phyloP scores from a whole-genome alignment of 768 basidiomycete species.

The Boletus coccyginus region DNA sequence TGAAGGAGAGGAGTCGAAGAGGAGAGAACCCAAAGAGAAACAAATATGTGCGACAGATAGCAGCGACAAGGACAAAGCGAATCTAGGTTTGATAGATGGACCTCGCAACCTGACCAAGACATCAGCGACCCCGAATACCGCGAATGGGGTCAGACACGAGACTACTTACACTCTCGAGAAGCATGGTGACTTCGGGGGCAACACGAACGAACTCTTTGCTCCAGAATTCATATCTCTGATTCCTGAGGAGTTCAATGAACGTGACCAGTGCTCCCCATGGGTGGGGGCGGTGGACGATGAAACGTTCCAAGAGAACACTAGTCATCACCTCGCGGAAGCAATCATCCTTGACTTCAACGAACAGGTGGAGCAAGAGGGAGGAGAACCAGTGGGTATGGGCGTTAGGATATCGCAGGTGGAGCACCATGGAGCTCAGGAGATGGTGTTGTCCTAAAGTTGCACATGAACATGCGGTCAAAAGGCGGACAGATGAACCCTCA shows the following conservation, averaged over 20 bases:
- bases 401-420: conserved; percentile 96
- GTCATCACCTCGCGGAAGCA: conserved; percentile 81
- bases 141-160: neutral
- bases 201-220: conserved; percentile 82
- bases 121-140: neutral
- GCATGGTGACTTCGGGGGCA: conserved; percentile 80
- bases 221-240: conserved; percentile 90
- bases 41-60: conserved; percentile 82
- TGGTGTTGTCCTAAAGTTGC: conserved; percentile 81
- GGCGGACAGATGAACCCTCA: conserved; percentile 32
- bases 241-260: conserved; percentile 90
- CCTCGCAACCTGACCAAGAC: conserved; percentile 59
- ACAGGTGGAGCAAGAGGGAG: conserved; percentile 84
- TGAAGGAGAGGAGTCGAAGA: conserved; percentile 1
- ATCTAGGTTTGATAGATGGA: conserved; percentile 78
- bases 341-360: conserved; percentile 74
- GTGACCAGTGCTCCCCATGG: conserved; percentile 95
- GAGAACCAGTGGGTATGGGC: conserved; percentile 99
- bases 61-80: conserved; percentile 57
- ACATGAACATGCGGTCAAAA: neutral
- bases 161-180: conserved; percentile 74
- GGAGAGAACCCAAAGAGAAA: conserved; percentile 58
- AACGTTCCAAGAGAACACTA: conserved; percentile 87
- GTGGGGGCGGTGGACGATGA: conserved; percentile 92
- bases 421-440: conserved; percentile 86